phyloP scores from a whole-genome alignment of 2,329 filamentous ascomycete species.

The Knufia petricola region DNA sequence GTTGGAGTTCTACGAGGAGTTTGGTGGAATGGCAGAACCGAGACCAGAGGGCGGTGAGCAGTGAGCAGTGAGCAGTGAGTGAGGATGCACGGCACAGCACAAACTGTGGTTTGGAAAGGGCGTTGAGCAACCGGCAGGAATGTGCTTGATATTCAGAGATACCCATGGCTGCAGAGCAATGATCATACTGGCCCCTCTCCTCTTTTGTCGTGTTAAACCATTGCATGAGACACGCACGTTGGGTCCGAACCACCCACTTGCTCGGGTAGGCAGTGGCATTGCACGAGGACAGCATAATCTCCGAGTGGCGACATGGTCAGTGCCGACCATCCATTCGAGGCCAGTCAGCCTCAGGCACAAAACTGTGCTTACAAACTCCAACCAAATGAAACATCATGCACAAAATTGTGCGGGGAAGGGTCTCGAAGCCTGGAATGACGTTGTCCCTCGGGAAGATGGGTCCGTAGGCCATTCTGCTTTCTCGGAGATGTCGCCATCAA shows the following conservation, averaged over 20 bases:
- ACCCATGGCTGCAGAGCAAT: background rate
- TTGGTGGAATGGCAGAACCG: background rate
- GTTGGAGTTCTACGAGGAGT: conserved; percentile 76
- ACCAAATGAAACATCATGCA: background rate
- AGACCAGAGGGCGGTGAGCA: background rate
- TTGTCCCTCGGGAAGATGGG: background rate
- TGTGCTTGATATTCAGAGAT: background rate
- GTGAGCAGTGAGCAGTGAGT: background rate
- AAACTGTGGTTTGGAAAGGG: no score
- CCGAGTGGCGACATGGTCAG: no score
- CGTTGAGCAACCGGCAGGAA: background rate
- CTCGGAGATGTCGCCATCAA: conserved; percentile 8
- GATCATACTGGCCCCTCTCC: background rate
- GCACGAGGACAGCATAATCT: no score
- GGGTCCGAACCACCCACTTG: no score
- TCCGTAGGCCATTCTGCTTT: background rate
- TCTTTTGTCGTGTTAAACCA: no score
- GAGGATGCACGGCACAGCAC: no score
- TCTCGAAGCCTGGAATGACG: background rate
- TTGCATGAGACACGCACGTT: no score
- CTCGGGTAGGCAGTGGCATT: no score
- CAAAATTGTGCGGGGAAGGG: background rate
- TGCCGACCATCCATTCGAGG: no score
- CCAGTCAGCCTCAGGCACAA: background rate
- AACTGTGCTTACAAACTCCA: background rate